phyloP scores from a whole-genome alignment of 176 grass and related monocot species.

The Triticum dicoccoides region DNA sequence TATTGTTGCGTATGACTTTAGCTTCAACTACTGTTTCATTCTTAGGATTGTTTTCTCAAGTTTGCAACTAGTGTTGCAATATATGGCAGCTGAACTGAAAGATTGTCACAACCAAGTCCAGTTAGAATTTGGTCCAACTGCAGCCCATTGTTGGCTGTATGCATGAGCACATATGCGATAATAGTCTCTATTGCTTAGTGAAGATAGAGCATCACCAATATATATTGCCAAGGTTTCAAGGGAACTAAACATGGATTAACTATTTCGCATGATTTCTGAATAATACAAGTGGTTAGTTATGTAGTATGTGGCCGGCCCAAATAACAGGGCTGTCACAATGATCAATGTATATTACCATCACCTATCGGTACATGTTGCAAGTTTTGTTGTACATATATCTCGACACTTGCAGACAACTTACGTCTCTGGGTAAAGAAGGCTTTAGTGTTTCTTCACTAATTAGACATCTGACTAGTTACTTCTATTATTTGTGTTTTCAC shows the following conservation, averaged over 20 bases:
- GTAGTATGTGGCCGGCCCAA: background rate
- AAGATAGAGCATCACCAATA: background rate
- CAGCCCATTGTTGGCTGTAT: background rate
- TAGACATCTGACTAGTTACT: background rate
- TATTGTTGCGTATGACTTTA: background rate
- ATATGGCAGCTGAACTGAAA: background rate
- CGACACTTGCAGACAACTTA: background rate
- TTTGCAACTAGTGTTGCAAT: background rate
- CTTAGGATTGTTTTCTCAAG: background rate
- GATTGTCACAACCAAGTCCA: background rate
- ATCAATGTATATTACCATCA: background rate
- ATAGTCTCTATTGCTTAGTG: background rate
- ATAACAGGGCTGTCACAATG: background rate
- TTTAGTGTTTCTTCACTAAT: background rate
- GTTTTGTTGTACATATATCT: background rate
- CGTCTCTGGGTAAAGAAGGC: background rate
- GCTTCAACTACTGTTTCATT: background rate
- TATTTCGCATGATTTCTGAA: background rate
- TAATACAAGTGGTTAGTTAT: background rate
- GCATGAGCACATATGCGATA: background rate
- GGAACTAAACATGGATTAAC: background rate
- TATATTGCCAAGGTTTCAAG: background rate
- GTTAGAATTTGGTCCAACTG: background rate
- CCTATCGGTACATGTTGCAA: background rate
- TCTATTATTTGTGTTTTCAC: background rate